Conservation (phyloP, 805 yeast genomes). For the Kodamaea hsintzibuensis region DNA sequence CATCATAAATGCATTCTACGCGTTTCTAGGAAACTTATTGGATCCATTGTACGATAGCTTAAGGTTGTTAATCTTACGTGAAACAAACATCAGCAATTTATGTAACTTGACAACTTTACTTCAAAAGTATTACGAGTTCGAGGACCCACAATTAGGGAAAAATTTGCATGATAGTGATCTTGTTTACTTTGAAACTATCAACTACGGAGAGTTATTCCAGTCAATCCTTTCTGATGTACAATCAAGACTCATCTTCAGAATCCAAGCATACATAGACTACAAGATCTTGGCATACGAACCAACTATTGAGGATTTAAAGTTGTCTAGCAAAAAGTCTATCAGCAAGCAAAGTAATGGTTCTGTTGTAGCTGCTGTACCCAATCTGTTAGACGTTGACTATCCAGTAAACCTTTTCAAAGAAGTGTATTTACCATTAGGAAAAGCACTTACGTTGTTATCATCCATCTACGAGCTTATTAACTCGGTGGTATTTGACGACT, state of each 20-base stretch:
- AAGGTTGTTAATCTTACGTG: slow-evolving; percentile 68
- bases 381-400: slow-evolving; percentile 33
- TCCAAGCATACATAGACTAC: slow-evolving; percentile 70
- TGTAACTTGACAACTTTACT: slow-evolving; percentile 76
- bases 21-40: slow-evolving; percentile 62
- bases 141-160: slow-evolving; percentile 61
- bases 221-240: slow-evolving; percentile 79
- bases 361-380: not conserved
- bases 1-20: slow-evolving; percentile 37
- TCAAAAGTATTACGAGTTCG: slow-evolving; percentile 66
- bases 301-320: slow-evolving; percentile 63
- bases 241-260: slow-evolving; percentile 74
- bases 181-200: slow-evolving; percentile 27
- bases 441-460: slow-evolving; percentile 67
- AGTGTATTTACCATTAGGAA: slow-evolving; percentile 71
- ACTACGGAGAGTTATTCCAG: slow-evolving; percentile 60
- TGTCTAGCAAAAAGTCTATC: slow-evolving; percentile 5
- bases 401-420: slow-evolving; percentile 40
- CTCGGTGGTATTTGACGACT: slow-evolving; percentile 78
- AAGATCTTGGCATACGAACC: slow-evolving; percentile 69
- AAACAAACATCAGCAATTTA: slow-evolving; percentile 61
- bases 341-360: not conserved
- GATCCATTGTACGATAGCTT: slow-evolving; percentile 78
- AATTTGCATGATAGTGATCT: slow-evolving; percentile 53
- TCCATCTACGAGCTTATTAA: slow-evolving; percentile 79